These are phyloP conservation scores for Hygrophoropsis aurantiaca DNA, from an alignment of 768 basidiomycete genomes.

Conservation along the genomic window DNA sequence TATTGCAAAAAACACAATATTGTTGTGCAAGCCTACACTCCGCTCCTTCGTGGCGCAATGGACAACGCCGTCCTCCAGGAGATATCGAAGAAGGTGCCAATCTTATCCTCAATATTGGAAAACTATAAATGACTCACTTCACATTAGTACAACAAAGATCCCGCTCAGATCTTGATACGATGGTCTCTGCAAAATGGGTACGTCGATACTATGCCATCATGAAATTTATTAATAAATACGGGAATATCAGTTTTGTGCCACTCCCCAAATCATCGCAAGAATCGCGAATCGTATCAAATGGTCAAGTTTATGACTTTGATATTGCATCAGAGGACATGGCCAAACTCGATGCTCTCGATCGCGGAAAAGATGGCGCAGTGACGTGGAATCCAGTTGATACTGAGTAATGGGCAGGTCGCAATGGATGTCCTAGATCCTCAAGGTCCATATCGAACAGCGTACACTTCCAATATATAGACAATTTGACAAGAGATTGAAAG, in stretches of 20 bases:
- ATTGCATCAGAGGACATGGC: slow-evolving; percentile 43
- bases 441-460: too few relatives aligned
- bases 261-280: slow-evolving; percentile 50
- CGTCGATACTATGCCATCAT: too few relatives aligned
- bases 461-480: too few relatives aligned
- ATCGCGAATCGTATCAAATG: slow-evolving; percentile 42
- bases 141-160: slow-evolving; percentile 51
- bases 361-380: slow-evolving; percentile 42
- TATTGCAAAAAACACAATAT: slow-evolving; percentile 38
- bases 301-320: slow-evolving; percentile 46
- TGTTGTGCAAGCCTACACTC: slow-evolving; percentile 39
- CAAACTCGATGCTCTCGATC: slow-evolving; percentile 42
- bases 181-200: slow-evolving; percentile 84
- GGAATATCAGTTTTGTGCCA: slow-evolving; percentile 37
- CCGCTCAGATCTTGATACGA: slow-evolving; percentile 77
- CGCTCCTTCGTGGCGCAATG: slow-evolving; percentile 35
- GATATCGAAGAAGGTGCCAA: slow-evolving; percentile 58
- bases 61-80: slow-evolving; percentile 49
- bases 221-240: neutral
- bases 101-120: too few relatives aligned
- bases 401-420: neutral
- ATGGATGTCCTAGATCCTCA: too few relatives aligned
- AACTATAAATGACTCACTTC: too few relatives aligned
- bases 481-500: too few relatives aligned
- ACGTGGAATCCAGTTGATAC: slow-evolving; percentile 49